Evolutionary conservation across 2,329 filamentous ascomycete genomes (phyloP), one percentile per base, ranked within the genome.

Genomic region (Exophiala bonariae): DNA sequence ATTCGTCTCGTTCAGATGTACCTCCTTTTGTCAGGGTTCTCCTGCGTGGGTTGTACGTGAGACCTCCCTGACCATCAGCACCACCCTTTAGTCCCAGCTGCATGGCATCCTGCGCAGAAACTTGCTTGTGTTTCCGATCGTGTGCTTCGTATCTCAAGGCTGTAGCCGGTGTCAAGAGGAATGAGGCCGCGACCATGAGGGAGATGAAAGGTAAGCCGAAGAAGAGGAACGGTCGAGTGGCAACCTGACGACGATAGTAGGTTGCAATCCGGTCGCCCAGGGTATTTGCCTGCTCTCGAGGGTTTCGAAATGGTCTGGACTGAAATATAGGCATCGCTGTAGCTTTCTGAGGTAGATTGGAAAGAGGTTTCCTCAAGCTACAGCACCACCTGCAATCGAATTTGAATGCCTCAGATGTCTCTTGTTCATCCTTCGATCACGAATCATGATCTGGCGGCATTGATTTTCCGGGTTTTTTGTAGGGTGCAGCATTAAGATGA

Each of bases 201-300:
- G 81, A 74, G 57, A 99, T 80, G 69, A 99, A 99, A 1, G 93
- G 95, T 3, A 99, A 78, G 2, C 95, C 95, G 66, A 99, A 99
- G 54, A 96, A 81, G 20, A 90, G 74, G 67, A 99, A 99, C 1
- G 93, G 95, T 61, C 87, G 89, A 62, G 79, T 85, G 49, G 81
- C 77, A 58, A 99, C 81, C 50, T 81, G 69, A 23, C 79, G 74
- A 48, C 93, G 87, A 74, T 99, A 99, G 53, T 77, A 77, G 48
- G 85, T 80, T 41, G 87, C 88, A 59, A 95, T 71, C 9, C 79
- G 81, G 26, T 47, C 42, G 5, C 39, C 40, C 19, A 55, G 40
- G 16, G 43, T 49, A 33, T 34, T 17, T 19, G 37, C 39, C 26
- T 49, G 43, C 7, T 68, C 67, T 16, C 62, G 63, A 7, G 66